phyloP scores from a whole-genome alignment of 2,329 filamentous ascomycete species.

The Penicillium sp. region DNA sequence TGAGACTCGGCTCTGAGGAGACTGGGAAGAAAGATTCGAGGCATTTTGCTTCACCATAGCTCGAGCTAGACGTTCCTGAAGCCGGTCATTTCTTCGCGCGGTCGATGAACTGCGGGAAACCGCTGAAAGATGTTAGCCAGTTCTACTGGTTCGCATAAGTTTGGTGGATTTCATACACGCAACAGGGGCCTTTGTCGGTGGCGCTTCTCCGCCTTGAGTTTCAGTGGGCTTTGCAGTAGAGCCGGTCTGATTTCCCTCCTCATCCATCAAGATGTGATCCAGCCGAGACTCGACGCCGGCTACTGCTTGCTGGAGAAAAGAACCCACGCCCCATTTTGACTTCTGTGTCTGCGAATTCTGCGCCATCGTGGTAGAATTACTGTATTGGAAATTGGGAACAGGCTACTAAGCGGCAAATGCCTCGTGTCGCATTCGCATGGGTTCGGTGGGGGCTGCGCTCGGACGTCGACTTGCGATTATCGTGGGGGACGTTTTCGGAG shows the following conservation, averaged over 20 bases:
- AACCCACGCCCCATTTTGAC: constrained; percentile 65
- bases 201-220: constrained; percentile 30
- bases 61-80: constrained; percentile 86
- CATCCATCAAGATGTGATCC: constrained; percentile 85
- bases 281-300: constrained; percentile 90
- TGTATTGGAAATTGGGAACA: constrained; percentile 3
- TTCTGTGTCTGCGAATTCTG: constrained; percentile 45
- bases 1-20: constrained; percentile 49
- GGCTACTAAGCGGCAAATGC: constrained; percentile 20
- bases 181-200: constrained; percentile 22
- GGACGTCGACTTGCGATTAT: constrained; percentile 7
- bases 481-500: background rate
- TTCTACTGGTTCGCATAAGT: background rate
- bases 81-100: constrained; percentile 69
- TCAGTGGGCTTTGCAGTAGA: constrained; percentile 34
- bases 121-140: constrained; percentile 37
- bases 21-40: constrained; percentile 47
- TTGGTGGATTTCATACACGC: constrained; percentile 27
- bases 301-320: constrained; percentile 83
- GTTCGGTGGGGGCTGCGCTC: constrained; percentile 19
- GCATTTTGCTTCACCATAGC: constrained; percentile 73
- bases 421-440: constrained; percentile 23
- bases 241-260: constrained; percentile 52
- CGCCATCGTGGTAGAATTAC: constrained; percentile 27
- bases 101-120: constrained; percentile 65